Evolutionary conservation across 2,329 filamentous ascomycete genomes (phyloP), one percentile per base, ranked within the genome.

Genomic region (Fusarium newnesense): DNA sequence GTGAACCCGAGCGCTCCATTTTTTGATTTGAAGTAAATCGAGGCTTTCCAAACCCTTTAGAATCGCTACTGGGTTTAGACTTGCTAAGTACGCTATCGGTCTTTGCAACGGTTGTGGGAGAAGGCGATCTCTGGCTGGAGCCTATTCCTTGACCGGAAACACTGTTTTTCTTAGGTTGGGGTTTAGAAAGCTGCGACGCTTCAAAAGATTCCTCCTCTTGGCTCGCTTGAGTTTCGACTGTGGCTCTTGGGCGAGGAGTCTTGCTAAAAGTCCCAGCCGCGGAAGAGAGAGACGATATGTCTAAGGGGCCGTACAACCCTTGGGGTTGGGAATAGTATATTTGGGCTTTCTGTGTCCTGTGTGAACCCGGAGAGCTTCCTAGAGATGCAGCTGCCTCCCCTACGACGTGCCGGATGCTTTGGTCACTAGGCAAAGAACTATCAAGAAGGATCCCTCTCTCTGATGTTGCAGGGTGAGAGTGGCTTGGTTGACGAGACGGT

Each of bases 401-500:
- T 26, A 46, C 28, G 40, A 21, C 26, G 18, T 43, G 52, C 15
- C 19, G 50, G 21, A 28, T 30, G n/a, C 24, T 40, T 21, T 49
- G 50, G 24, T 62, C 56, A 34, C 58, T 60, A 39, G 49, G 49
- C 18, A 59, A 21, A n/a, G 24, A 43, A 49, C 43, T 50, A 10
- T 50, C 53, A 42, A 68, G 67, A 24, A 37, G 28, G 21, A 60
- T 49, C 19, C 58, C 53, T 9, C 60, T 70, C 18, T 34, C 60
- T 12, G 28, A n/a, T 34, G 37, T 44, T 32, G 30, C 40, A 36
- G 28, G n/a, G 32, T 36, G 68, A 46, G 60, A 34, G 24, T 64
- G 72, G 24, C 72, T 62, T 40, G 72, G 77, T 60, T 81, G 80
- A 49, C 60, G 79, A 37, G 79, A 81, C 10, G 78, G 75, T 61